A percentile compares a stretch with the other conserved stretches of the same genome.
These are phyloP conservation scores for Aquilaria yunnanensis DNA, from an alignment of 345 rosid species.

Conservation along the genomic window DNA sequence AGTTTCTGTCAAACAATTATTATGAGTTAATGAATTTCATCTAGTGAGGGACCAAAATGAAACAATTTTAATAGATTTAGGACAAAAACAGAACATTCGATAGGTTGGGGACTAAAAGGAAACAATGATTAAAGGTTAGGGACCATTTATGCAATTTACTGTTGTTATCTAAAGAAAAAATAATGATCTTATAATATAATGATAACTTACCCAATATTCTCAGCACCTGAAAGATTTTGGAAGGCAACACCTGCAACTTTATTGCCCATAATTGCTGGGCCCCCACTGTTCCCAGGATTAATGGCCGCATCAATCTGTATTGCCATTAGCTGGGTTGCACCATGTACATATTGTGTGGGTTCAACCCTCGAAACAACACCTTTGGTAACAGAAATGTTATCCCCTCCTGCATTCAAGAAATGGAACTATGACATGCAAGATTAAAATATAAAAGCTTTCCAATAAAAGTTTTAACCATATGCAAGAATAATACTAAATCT, in stretches of 20 bases:
- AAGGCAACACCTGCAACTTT: slow-evolving; percentile 90
- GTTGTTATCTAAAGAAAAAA: neutral
- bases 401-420: slow-evolving; percentile 56
- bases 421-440: neutral
- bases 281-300: slow-evolving; percentile 90
- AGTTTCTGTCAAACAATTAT: too few relatives aligned
- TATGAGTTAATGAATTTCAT: too few relatives aligned
- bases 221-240: slow-evolving; percentile 90
- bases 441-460: neutral
- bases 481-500: neutral
- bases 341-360: slow-evolving; percentile 82
- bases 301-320: slow-evolving; percentile 96
- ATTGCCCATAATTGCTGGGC: slow-evolving; percentile 85
- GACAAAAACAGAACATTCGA: too few relatives aligned
- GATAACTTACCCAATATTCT: slow-evolving; percentile 78
- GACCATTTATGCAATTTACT: too few relatives aligned
- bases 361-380: slow-evolving; percentile 96
- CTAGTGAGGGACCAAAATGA: too few relatives aligned
- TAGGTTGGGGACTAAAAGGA: too few relatives aligned
- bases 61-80: too few relatives aligned
- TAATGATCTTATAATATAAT: neutral
- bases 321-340: slow-evolving; percentile 84
- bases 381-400: slow-evolving; percentile 91
- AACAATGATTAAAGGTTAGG: too few relatives aligned
- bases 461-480: neutral